Conservation (phyloP, 2,329 filamentous ascomycete genomes). For the Cercospora citrullina region DNA sequence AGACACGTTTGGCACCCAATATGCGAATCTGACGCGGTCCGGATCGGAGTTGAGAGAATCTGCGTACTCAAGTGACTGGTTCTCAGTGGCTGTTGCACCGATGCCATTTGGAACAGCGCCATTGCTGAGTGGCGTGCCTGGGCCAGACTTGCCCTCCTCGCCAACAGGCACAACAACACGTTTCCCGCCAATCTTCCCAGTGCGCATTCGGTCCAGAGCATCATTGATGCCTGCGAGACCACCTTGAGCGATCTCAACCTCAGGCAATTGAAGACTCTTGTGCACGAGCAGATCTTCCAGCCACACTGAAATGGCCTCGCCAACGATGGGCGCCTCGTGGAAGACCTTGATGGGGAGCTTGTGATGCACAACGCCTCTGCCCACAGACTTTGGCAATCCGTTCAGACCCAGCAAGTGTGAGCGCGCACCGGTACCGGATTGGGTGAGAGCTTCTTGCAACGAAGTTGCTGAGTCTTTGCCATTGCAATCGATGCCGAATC, state of each 20-base stretch:
- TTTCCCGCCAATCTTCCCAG: slow-evolving; percentile 66
- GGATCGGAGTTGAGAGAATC: slow-evolving; percentile 47
- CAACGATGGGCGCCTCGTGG: slow-evolving; percentile 65
- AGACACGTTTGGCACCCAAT: slow-evolving; percentile 58
- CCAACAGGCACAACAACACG: slow-evolving; percentile 61
- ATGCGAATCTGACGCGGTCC: slow-evolving; percentile 51
- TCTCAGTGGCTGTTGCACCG: slow-evolving; percentile 15
- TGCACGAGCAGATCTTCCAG: slow-evolving; percentile 63
- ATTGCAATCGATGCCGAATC: slow-evolving; percentile 69
- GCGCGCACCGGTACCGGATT: slow-evolving; percentile 29
- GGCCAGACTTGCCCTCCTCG: slow-evolving; percentile 26
- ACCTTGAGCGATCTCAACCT: slow-evolving; percentile 64
- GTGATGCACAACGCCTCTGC: slow-evolving; percentile 57
- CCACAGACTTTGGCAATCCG: slow-evolving; percentile 62
- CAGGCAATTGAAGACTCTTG: slow-evolving; percentile 58
- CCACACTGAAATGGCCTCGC: slow-evolving; percentile 65
- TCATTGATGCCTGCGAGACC: slow-evolving; percentile 68
- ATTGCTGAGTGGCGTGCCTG: slow-evolving; percentile 15
- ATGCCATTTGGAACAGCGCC: slow-evolving; percentile 26
- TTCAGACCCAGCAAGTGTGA: slow-evolving; percentile 67
- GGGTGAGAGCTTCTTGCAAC: slow-evolving; percentile 56
- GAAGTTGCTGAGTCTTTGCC: slow-evolving; percentile 63
- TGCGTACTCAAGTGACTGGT: slow-evolving; percentile 37
- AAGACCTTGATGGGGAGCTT: slow-evolving; percentile 75
- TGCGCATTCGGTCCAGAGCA: slow-evolving; percentile 65